These are phyloP conservation scores for Picochlorum sp. DNA, from an alignment of 139 green algal species.

Conservation along the genomic window DNA sequence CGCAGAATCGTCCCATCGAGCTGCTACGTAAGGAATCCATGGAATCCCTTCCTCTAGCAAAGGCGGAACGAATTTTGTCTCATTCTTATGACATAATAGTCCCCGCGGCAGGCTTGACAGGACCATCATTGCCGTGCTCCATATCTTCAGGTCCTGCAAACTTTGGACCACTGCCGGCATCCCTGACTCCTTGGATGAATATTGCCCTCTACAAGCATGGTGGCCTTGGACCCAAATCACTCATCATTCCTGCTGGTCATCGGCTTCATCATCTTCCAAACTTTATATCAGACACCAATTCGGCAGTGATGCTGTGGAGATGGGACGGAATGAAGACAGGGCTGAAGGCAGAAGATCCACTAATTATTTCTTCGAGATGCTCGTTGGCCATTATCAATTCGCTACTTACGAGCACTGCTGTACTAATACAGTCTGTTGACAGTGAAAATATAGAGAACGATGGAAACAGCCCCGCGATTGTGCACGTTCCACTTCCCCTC, in stretches of 20 bases:
- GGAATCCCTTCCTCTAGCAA: slow-evolving; percentile 43
- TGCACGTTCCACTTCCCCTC: slow-evolving; percentile 4
- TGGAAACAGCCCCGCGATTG: background rate
- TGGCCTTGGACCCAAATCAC: slow-evolving; percentile 40
- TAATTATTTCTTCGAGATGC: slow-evolving; percentile 39
- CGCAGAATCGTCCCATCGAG: slow-evolving; percentile 46
- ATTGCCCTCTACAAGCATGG: slow-evolving; percentile 54
- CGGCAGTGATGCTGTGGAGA: slow-evolving; percentile 62
- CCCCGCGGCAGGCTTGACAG: slow-evolving; percentile 58
- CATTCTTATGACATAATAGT: slow-evolving; percentile 66
- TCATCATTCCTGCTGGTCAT: slow-evolving; percentile 61
- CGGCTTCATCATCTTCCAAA: slow-evolving; percentile 47
- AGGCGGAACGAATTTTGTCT: slow-evolving; percentile 50
- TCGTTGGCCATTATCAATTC: slow-evolving; percentile 69
- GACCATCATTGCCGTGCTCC: slow-evolving; percentile 52
- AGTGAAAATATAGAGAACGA: background rate
- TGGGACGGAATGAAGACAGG: slow-evolving; percentile 21
- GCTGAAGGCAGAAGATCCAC: slow-evolving; percentile 21
- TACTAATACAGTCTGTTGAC: slow-evolving; percentile 67
- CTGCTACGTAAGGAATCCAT: slow-evolving; percentile 77
- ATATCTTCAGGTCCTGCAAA: slow-evolving; percentile 37
- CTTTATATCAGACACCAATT: slow-evolving; percentile 33
- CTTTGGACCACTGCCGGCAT: slow-evolving; percentile 50
- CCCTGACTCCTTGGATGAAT: slow-evolving; percentile 63
- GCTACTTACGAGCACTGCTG: slow-evolving; percentile 47